A percentile compares a stretch with the other conserved stretches of the same genome.
These are phyloP conservation scores for Pythium aphanidermatum DNA, from an alignment of 352 stramenopile species.

Conservation along the genomic window DNA sequence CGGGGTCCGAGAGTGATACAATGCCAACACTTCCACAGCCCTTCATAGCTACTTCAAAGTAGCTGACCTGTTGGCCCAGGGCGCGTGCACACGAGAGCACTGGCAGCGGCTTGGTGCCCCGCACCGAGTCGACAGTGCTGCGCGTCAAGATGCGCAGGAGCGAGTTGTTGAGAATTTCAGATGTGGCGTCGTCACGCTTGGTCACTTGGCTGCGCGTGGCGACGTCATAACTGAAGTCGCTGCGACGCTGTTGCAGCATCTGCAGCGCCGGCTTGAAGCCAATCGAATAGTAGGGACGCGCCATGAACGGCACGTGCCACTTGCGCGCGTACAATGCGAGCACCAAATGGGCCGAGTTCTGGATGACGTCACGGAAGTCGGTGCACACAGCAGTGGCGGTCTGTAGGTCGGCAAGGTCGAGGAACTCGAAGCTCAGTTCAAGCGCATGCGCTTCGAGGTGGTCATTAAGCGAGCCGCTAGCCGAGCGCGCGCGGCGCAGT, in stretches of 20 bases:
- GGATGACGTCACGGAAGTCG: constrained; percentile 54
- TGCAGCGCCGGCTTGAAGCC: constrained; percentile 16
- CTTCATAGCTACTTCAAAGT: constrained; percentile 75
- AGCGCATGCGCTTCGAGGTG: constrained; percentile 43
- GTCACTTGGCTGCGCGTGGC: constrained; percentile 56
- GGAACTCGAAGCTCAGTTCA: constrained; percentile 73
- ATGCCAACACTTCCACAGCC: constrained; percentile 75
- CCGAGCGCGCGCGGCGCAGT: constrained; percentile 17
- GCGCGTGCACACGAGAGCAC: constrained; percentile 48
- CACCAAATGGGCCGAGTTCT: constrained; percentile 35
- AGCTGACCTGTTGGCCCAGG: constrained; percentile 47
- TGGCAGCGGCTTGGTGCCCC: constrained; percentile 39
- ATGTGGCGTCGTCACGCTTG: constrained; percentile 28
- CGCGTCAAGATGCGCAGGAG: constrained; percentile 73
- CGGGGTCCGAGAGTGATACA: constrained; percentile 50
- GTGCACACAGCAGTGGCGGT: constrained; percentile 34
- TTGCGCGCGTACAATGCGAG: constrained; percentile 54
- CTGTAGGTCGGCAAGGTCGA: constrained; percentile 46
- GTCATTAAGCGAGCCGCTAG: constrained; percentile 17
- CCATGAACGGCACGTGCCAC: constrained; percentile 40
- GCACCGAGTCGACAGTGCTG: constrained; percentile 67
- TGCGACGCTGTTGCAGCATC: constrained; percentile 32
- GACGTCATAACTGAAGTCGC: constrained; percentile 31
- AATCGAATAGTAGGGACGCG: constrained; percentile 34
- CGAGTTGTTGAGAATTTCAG: constrained; percentile 71